These are phyloP conservation scores for Leptomonas seymouri DNA, from an alignment of 208 protist species.

Conservation along the genomic window DNA sequence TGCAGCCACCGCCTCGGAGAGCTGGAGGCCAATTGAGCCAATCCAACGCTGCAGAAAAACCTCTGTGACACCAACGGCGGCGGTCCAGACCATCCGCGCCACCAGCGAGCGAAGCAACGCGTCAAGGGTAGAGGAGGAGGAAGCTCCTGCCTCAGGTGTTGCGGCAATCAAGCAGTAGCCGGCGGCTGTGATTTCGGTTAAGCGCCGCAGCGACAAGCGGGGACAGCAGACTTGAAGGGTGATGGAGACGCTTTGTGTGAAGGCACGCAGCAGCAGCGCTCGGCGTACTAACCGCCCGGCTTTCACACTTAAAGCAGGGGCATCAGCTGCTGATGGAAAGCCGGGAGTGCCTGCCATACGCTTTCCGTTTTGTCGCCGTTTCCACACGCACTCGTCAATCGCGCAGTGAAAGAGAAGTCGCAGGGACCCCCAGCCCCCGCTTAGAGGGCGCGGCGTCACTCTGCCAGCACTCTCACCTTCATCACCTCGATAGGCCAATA, in stretches of 20 bases:
- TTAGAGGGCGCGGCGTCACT: not conserved
- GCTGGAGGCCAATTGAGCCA: not conserved
- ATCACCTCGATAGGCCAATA: slow-evolving; percentile 1
- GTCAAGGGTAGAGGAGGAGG: slow-evolving; percentile 14
- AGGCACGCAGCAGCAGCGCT: slow-evolving; percentile 20
- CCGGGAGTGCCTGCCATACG: not conserved
- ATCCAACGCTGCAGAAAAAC: slow-evolving; percentile 19
- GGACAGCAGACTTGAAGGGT: slow-evolving; percentile 26
- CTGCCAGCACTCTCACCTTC: not conserved
- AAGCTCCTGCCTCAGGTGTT: not conserved
- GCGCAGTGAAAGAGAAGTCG: not conserved
- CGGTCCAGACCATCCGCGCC: slow-evolving; percentile 20
- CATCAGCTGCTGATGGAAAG: too few species aligned
- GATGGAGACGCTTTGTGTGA: slow-evolving; percentile 18
- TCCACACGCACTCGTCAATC: not conserved
- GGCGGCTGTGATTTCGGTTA: slow-evolving; percentile 19
- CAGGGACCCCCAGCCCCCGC: not conserved
- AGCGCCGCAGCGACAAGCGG: slow-evolving; percentile 21
- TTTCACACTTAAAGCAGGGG: not conserved
- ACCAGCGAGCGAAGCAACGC: slow-evolving; percentile 24
- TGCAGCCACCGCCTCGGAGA: slow-evolving; percentile 26
- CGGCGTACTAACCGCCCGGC: slow-evolving; percentile 1
- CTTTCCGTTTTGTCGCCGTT: not conserved
- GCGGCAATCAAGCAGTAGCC: slow-evolving; percentile 8
- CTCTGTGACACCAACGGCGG: slow-evolving; percentile 19